Evolutionary conservation across 2,329 filamentous ascomycete species (phyloP).

Genomic region (Sarocladiaceae sp.): DNA sequence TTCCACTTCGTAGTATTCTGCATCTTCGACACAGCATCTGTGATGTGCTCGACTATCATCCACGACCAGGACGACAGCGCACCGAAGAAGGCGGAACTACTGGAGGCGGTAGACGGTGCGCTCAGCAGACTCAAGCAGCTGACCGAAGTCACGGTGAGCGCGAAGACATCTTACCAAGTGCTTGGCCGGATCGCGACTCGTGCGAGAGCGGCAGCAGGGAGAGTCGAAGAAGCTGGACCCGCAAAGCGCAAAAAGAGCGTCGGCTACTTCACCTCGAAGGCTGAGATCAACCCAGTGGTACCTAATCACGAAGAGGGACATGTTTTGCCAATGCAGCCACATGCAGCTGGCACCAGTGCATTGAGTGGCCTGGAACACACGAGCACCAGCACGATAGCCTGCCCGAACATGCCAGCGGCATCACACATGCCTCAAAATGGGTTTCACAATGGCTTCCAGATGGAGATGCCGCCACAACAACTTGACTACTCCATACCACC

Average conservation of each 20-base stretch:
- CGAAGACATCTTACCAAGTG: constrained; percentile 30
- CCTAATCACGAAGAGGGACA: not conserved
- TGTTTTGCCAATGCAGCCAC: not conserved
- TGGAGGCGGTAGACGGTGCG: constrained; percentile 32
- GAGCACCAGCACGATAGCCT: not conserved
- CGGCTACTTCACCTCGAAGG: not conserved
- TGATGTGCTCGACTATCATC: constrained; percentile 46
- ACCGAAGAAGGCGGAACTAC: constrained; percentile 34
- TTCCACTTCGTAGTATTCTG: constrained; percentile 46
- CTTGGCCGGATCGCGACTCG: constrained; percentile 24
- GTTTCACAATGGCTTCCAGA: not conserved
- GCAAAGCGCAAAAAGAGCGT: not conserved
- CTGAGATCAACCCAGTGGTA: not conserved
- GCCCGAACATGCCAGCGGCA: not conserved
- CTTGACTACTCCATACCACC: not conserved
- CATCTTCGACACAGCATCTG: constrained; percentile 47
- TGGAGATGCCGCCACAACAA: not conserved
- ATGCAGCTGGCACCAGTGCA: not conserved
- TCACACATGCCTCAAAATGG: not conserved
- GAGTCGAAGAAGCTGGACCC: not conserved
- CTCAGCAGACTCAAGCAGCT: constrained; percentile 29
- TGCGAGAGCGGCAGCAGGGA: not conserved
- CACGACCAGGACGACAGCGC: constrained; percentile 41
- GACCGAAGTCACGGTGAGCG: constrained; percentile 19
- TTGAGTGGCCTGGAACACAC: no score